Evolutionary conservation across 176 grass and related monocot species (phyloP).

Genomic region (Miscanthus lutarioriparius): DNA sequence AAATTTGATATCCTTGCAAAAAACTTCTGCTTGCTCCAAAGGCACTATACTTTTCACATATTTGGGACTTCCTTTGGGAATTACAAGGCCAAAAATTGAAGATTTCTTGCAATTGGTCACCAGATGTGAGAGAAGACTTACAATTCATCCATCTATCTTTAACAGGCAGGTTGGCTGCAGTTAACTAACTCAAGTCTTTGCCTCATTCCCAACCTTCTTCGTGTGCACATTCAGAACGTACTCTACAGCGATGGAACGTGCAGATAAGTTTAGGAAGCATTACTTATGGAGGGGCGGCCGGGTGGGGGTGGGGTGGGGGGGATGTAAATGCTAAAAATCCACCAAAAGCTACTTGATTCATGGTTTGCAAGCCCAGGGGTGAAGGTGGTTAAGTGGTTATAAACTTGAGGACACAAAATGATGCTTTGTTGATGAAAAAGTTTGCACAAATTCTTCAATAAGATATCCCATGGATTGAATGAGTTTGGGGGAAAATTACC

Average conservation of each 20-base stretch:
- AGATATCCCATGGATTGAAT: background rate
- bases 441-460: background rate
- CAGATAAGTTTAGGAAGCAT: background rate
- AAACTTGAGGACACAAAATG: background rate
- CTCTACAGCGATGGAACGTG: background rate
- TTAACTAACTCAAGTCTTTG: too few species aligned
- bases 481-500: too few species aligned
- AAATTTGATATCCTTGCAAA: too few species aligned
- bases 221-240: too few species aligned
- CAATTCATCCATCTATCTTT: too few species aligned
- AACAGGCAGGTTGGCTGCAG: too few species aligned
- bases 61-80: background rate
- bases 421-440: background rate
- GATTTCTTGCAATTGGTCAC: background rate
- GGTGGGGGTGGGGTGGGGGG: too few species aligned
- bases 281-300: too few species aligned
- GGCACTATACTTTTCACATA: background rate
- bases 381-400: background rate
- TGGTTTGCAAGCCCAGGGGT: background rate
- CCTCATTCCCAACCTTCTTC: background rate
- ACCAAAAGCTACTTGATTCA: background rate
- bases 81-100: background rate
- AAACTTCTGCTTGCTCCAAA: background rate
- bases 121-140: background rate
- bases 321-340: too few species aligned